These are phyloP conservation scores for Septoria linicola DNA, from an alignment of 2,329 filamentous ascomycete species.

Conservation along the genomic window DNA sequence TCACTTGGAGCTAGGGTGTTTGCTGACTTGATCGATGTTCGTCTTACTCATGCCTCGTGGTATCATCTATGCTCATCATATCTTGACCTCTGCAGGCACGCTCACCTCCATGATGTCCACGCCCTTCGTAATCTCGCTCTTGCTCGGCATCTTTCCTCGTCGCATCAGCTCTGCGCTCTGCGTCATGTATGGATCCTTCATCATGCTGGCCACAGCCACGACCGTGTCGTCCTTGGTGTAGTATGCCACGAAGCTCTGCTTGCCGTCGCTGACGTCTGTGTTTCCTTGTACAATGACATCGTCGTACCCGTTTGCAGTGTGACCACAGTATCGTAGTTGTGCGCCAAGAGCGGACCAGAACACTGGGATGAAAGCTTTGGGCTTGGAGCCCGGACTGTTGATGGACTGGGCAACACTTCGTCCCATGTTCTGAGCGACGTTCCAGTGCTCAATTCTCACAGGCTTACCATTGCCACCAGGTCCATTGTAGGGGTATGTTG, in stretches of 20 bases:
- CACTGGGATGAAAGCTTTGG: conserved; percentile 80
- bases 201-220: conserved; percentile 89
- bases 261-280: conserved; percentile 55
- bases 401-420: conserved; percentile 78
- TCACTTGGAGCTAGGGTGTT: too few relatives aligned
- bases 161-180: conserved; percentile 85
- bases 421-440: conserved; percentile 92
- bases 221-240: conserved; percentile 84
- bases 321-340: conserved; percentile 91
- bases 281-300: conserved; percentile 78
- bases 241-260: conserved; percentile 83
- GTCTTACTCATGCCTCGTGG: neutral
- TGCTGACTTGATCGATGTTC: too few relatives aligned
- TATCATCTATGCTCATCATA: conserved; percentile 5
- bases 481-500: conserved; percentile 89
- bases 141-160: conserved; percentile 75
- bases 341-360: conserved; percentile 94
- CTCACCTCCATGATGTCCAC: conserved; percentile 48
- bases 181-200: conserved; percentile 79
- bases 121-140: conserved; percentile 70
- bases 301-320: conserved; percentile 79
- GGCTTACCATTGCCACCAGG: conserved; percentile 73
- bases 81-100: conserved; percentile 44
- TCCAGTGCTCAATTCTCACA: conserved; percentile 95
- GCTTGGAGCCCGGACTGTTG: conserved; percentile 58